Conservation (phyloP, 1,284 basidiomycete genomes). For the Cryptococcus sp. region DNA sequence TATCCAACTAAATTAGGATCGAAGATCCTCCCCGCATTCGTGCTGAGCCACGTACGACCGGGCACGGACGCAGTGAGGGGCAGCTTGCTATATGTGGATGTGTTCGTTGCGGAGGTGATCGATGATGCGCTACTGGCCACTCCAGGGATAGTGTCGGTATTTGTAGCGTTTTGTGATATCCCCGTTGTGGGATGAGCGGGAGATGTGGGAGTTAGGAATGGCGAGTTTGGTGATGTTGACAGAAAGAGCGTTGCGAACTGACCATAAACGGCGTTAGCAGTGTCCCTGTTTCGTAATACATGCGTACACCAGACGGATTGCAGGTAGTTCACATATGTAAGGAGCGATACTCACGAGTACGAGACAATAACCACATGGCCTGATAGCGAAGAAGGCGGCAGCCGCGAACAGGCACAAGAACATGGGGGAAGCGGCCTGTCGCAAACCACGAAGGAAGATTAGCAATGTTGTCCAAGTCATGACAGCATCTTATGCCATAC, state of each 20-base stretch:
- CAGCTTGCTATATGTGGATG: conserved; percentile 3
- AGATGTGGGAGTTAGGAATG: conserved; percentile 31
- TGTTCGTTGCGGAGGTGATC: neutral
- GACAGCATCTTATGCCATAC: neutral
- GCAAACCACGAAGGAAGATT: neutral
- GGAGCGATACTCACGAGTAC: conserved; percentile 33
- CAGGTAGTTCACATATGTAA: too few relatives aligned
- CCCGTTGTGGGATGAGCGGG: neutral
- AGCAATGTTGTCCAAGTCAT: neutral
- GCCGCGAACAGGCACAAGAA: conserved; percentile 30
- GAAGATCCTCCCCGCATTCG: conserved; percentile 35
- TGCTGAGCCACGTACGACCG: conserved; percentile 33
- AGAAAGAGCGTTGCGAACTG: conserved; percentile 43
- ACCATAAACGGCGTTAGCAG: neutral
- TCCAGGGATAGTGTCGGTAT: neutral
- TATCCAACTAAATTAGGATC: conserved; percentile 43
- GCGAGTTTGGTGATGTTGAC: conserved; percentile 43
- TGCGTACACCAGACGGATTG: too few relatives aligned
- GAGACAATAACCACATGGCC: conserved; percentile 44
- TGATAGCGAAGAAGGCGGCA: conserved; percentile 31
- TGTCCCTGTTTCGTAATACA: too few relatives aligned
- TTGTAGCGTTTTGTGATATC: neutral
- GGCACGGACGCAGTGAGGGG: conserved; percentile 25
- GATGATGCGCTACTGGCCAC: neutral
- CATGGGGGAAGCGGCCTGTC: conserved; percentile 38